Evolutionary conservation across 805 yeast species (phyloP), one percentile per base, ranked within the genome.

Genomic region (Wickerhamiella nectarea): DNA sequence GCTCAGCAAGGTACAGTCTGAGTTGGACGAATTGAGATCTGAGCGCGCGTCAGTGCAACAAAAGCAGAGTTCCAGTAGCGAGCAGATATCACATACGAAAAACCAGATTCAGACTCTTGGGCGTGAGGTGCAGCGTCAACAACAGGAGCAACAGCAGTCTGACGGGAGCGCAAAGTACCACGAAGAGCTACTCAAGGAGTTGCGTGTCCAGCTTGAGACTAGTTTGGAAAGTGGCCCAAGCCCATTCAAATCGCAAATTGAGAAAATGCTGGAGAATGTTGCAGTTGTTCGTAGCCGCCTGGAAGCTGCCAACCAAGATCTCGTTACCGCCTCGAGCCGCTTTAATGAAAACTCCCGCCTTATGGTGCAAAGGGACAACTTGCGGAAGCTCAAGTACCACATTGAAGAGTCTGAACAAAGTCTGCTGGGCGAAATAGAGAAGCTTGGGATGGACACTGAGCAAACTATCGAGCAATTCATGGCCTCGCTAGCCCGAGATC

Each of bases 301-400:
- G 9, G 41, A 38, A 15, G 11, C 11, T 6, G 17, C 22, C 3
- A 40, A 38, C 17, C 15, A 20, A 7, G 46, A 43, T 14, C 25
- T 41, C 12, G 34, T 25, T 4, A 28, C 40, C 11, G 52, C 53
- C 4, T 49, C 52, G 11, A 42, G 41, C 5, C 41, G 41, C 8
- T 40, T 48, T 14, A 35, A 41, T 6, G 46, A 47, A 3, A 47
- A 43, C 21, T 43, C 51, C 4, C 20, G 47, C 11, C 38, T 49
- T 4, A 22, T 34, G 10, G 49, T 43, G 17, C 46, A 47, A n/a
- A 38, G 41, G 3, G 55, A 51, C 9, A 41, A 45, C 12, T 14
- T 39, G 10, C 12, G 15, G 15, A 43, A 40, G 12, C 37, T 41
- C 20, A 28, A 12, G 2, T 18, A 18, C 14, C 31, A 20, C 11